Conservation (phyloP, 2,329 filamentous ascomycete species). For the Fusarium siculi region DNA sequence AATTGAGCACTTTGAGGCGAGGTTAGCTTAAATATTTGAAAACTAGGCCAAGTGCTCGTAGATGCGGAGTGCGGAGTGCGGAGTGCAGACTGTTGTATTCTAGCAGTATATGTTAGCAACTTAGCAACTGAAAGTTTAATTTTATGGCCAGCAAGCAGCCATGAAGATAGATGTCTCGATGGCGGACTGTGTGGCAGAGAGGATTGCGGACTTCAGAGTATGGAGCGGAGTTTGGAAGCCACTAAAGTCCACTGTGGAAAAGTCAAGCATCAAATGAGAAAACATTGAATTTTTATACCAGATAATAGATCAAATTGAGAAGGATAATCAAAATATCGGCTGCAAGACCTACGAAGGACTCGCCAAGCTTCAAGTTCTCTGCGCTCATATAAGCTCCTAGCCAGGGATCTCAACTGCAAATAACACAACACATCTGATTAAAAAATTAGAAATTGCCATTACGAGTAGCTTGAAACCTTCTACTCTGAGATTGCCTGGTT, state of each 20-base stretch:
- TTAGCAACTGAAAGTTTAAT: not conserved
- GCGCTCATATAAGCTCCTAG: not conserved
- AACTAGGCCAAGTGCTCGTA: not conserved
- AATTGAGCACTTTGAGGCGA: not conserved
- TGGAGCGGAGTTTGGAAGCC: not conserved
- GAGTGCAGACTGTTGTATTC: not conserved
- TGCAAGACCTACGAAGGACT: rapidly evolving
- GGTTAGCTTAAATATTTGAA: not conserved
- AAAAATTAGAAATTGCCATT: not conserved
- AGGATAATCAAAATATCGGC: not conserved
- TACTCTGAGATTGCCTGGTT: not conserved
- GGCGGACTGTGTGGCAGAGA: not conserved
- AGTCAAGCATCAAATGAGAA: too few relatives aligned
- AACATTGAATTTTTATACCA: not conserved
- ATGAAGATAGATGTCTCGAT: not conserved
- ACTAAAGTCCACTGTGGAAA: not conserved
- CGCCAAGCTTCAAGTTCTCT: not conserved
- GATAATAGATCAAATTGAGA: not conserved
- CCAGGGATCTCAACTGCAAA: not conserved
- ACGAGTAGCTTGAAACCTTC: not conserved
- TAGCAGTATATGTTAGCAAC: not conserved
- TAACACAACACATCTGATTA: not conserved
- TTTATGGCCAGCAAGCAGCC: not conserved
- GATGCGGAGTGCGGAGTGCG: not conserved
- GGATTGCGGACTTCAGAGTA: not conserved